These are phyloP conservation scores for Whalleya microplaca DNA, from an alignment of 2,329 filamentous ascomycete genomes.

Conservation along the genomic window DNA sequence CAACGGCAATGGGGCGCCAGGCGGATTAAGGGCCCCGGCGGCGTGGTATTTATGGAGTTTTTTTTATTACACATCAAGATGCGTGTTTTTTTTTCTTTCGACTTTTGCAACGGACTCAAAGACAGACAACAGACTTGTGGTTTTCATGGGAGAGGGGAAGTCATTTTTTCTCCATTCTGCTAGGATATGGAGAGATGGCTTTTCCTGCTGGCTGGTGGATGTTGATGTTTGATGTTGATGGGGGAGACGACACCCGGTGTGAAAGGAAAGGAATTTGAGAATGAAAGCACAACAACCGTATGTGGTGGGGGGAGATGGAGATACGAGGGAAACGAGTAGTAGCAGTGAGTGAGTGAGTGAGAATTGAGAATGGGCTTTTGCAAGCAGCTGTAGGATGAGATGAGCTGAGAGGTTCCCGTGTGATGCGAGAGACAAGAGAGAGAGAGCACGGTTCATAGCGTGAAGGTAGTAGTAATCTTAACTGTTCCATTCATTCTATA, in stretches of 20 bases:
- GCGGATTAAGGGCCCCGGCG: constrained; percentile 10
- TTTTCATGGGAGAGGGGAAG: no score
- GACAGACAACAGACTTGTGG: background rate
- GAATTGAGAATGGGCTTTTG: constrained; percentile 27
- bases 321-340: background rate
- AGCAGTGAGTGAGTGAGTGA: no score
- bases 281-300: background rate
- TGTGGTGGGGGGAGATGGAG: background rate
- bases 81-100: constrained; percentile 9
- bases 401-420: background rate
- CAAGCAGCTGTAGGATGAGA: constrained; percentile 16
- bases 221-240: constrained; percentile 9
- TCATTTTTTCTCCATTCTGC: no score
- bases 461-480: no score
- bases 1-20: constrained; percentile 15
- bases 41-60: constrained; percentile 15
- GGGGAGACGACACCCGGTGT: constrained; percentile 1
- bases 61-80: constrained; percentile 13
- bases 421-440: background rate
- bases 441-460: background rate
- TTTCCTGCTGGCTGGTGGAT: no score
- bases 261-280: constrained; percentile 5
- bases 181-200: no score
- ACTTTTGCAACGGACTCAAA: constrained; percentile 12
- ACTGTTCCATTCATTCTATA: background rate